Base-by-base conservation (phyloP, 768 basidiomycete species). In the Galerina marginata region DNA sequence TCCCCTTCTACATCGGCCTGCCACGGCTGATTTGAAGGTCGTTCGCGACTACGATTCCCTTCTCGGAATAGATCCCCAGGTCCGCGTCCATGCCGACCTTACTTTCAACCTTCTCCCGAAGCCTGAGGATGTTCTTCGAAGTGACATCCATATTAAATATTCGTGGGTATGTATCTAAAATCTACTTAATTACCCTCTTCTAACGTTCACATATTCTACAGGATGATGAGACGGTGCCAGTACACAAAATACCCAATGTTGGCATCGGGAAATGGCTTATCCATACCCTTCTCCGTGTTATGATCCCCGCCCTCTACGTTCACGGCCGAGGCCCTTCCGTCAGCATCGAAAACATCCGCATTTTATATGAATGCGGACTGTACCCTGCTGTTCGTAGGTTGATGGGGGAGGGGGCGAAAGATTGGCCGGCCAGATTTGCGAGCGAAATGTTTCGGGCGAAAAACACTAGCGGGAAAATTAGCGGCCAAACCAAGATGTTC, bases 211-310 rank as follows among this genome's bases (percentile, higher is more conserved):
- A n/a, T 4, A 6, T 47, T 36, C 11, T 3, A 52, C 20, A 69
- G 68, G 60, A 45, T 11, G 4, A 5, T 2, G 16, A 52, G 26
- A 29, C 38, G 2, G 42, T 66, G 10, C 59, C 65, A 0, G 48
- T 70, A 1, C 71, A 76, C 47, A 56, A 64, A 2, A 67, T 76
- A 2, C 74, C 72, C 1, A 76, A 76, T 58, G 52, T 74, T 7
- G 55, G 67, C 48, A 46, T 74, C 16, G 72, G 64, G 1, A 65
- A 56, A 10, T 75, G 67, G 56, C 65, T 52, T 0, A 16, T 37
- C 5, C 65, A 63, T 15, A 62, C 61, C 33, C 37, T 63, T 16
- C 40, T 76, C 2, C 63, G 69, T 23, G 58, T 71, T 11, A 63
- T 75, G 11, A 71, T 76, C 45, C 74, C 74, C 0, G 40, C 10